These are phyloP conservation scores for Penicillium cataractarum DNA, from an alignment of 495 filamentous ascomycete genomes.

Conservation along the genomic window DNA sequence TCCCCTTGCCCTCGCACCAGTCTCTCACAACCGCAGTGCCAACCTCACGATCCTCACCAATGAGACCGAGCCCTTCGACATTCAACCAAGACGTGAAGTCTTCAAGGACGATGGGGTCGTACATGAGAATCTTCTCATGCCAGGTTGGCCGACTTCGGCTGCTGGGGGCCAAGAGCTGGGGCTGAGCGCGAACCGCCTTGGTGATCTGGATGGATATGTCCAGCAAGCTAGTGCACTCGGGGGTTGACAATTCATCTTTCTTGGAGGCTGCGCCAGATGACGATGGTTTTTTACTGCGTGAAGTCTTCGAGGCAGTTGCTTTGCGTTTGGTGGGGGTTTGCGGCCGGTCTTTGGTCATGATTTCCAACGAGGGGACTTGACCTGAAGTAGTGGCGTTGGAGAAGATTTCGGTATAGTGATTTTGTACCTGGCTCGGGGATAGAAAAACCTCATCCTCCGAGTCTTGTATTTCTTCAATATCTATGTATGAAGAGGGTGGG, in stretches of 20 bases:
- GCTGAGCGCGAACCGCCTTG: conserved; percentile 60
- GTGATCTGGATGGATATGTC: conserved; percentile 66
- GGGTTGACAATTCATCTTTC: conserved; percentile 4
- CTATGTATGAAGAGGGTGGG: conserved; percentile 27
- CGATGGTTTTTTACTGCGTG: conserved; percentile 4
- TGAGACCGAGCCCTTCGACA: conserved; percentile 61
- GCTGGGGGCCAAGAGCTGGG: conserved; percentile 22
- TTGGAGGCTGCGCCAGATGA: conserved; percentile 1
- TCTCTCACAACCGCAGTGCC: conserved; percentile 62
- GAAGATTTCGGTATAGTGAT: conserved; percentile 18
- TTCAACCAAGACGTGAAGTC: conserved; percentile 87
- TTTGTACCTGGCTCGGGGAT: conserved; percentile 40
- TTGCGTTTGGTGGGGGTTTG: conserved; percentile 20
- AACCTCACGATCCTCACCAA: conserved; percentile 69
- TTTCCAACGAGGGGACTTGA: conserved; percentile 17
- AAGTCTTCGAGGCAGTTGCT: conserved; percentile 10
- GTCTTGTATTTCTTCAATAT: conserved; percentile 66
- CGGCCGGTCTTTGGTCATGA: conserved; percentile 15
- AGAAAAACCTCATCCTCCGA: conserved; percentile 56
- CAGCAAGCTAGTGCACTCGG: conserved; percentile 22
- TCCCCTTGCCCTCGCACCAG: conserved; percentile 84
- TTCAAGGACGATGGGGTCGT: conserved; percentile 88
- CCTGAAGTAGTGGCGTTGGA: conserved; percentile 3
- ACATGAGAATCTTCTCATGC: conserved; percentile 92
- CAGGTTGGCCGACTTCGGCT: conserved; percentile 57